Evolutionary conservation across 371 early-diverging fungal species (phyloP), one percentile per base, ranked within the genome.

Genomic region (Rhizopus stolonifer): DNA sequence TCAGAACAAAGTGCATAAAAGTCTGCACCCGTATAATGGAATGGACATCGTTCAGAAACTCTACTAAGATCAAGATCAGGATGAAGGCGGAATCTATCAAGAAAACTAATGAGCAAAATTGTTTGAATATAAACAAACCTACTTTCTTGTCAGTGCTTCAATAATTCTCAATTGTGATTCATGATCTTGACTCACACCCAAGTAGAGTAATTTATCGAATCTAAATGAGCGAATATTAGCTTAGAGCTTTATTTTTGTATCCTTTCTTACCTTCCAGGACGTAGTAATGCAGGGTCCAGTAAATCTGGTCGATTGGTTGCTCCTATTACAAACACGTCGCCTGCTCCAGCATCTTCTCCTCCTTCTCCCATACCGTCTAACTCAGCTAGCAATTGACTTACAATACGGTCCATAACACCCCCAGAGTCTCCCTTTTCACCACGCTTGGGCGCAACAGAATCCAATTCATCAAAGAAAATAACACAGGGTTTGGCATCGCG

Each of bases 391-490:
- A 98, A 65, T 68, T 98, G 98, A 62, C 87, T 86, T 22, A 98
- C 98, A 64, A 98, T 95, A 47, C 99, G 87, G 69, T 98, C 98
- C 97, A 97, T 98, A 13, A 98, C 98, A 49, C 99, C 99, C 5
- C 97, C 98, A 11, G 93, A 90, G 55, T 97, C 97, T 13, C 97
- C 97, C 65, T 94, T 93, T 54, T 94, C 94, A 21, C 98, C 98
- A 56, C 97, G 84, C 75, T 94, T 93, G 2, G 97, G 97, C 1
- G 98, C 98, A 6, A 99, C 92, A 0, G 98, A 94, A 79, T 99
- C 99, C 69, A 99, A 74, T 71, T 99, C 99, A 70, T 99, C 99
- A 68, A 99, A 99, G 73, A 99, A 99, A 45, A 99, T 94, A 17
- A 99, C 99, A 60, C 99, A 94, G 0, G 99, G 99, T 36, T 91